Base-by-base conservation (phyloP, 2,329 filamentous ascomycete species). In the Claviceps sp. region DNA sequence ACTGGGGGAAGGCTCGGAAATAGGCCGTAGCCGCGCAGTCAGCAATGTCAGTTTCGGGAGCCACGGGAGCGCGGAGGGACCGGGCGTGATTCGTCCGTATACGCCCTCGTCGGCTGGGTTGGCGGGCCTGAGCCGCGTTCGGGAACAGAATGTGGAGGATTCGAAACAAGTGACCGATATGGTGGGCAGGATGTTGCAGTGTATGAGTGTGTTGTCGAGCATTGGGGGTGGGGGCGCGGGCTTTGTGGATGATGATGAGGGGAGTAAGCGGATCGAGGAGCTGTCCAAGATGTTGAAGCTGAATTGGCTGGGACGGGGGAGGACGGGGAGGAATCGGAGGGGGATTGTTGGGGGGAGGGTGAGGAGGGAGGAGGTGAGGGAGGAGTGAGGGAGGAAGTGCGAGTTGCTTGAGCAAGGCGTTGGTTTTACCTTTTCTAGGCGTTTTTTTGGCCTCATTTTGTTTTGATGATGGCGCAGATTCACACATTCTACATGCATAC, bases 161-260 rank as follows among this genome's bases (percentile, higher is more conserved):
- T 84, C 81, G 48, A 79, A 88, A 63, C 82, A 93, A 62, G 82
- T 97, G 51, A 95, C 93, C 0, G 90, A 97, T 59, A 95, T 91
- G 59, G 90, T 96, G 1, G 93, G 89, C 0, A 77, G 91, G 49
- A 95, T 98, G 88, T 73, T 98, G 56, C 93, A 98, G 71, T 98
- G 93, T 67, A 85, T 97, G 67, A 91, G 85, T 64, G 89, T 98
- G 7, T 74, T 98, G 22, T 86, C 88, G 3, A 84, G 83, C 55
- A 79, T 95, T 13, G 84, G 73, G 22, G 64, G 62, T 13, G 20
- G 41, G n/a, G 5, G 40, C 18, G 41, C 20, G 41, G 41, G 11
- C 41, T 79, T 78, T 9, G 65, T 61, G 47, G 81, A 74, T 1
- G 78, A 79, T 20, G 88, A 94, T 57, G 81, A 85, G 40, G 77